Evolutionary conservation across 2,329 filamentous ascomycete genomes (phyloP), one percentile per base, ranked within the genome.

Genomic region (Botrytis squamosa): DNA sequence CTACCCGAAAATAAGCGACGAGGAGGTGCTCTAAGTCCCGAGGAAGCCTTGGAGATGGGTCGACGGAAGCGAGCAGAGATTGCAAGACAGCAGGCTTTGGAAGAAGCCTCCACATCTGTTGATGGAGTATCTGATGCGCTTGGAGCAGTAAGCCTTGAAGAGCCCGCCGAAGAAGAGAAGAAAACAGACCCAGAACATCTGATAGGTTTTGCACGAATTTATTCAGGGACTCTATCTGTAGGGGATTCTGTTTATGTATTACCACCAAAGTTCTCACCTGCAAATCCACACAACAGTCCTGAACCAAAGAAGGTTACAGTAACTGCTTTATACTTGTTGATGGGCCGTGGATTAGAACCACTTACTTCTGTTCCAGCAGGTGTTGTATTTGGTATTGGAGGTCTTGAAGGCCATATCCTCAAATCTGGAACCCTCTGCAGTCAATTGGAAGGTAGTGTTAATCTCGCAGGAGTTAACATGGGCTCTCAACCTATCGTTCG

Each of bases 371-470:
- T 98, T 0, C 95, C 95, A 9, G 95, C 96, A 0, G 96, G 96
- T 62, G 95, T 97, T 12, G 92, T 99, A 7, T 98, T 99, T 80
- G 96, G 96, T 38, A 96, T 99, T 72, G 94, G 92, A 46, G 96
- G 96, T 2, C 88, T 99, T 1, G 95, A 96, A 80, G 95, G 95
- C 25, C 92, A 95, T 75, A 92, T 99, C n/a, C 87, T 99, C 72
- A 99, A 99, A 82, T 97, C 94, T 1, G 96, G 95, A 20, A 99
- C 96, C 0, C 86, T 99, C 5, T 98, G 94, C 84, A 97, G 93
- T 76, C 92, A 93, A 76, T 85, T 97, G 0, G 91, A 94, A 67
- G 96, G 96, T 25, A 91, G 93, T 10, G 90, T 97, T 78, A 99
- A 99, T 83, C 85, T 99, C 70, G 96, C 95, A 0, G 95, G 95